Base-by-base conservation (phyloP, 768 basidiomycete species). In the Tylopilus felleus region DNA sequence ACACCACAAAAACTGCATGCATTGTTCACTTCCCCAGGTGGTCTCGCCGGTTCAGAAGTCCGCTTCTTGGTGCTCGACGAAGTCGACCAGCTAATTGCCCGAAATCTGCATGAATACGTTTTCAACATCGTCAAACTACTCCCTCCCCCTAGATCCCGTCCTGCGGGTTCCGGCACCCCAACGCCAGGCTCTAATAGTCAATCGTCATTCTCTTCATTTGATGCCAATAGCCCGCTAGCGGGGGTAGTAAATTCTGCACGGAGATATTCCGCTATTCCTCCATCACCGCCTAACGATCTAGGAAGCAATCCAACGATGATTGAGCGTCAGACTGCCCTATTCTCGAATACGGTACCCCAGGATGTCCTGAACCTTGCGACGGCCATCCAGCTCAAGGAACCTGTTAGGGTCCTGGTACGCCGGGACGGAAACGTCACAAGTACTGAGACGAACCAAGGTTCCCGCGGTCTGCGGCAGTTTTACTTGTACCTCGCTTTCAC, bases 301-400 rank as follows among this genome's bases (percentile, higher is more conserved):
- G 62, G 65, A 29, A 65, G 64, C 21, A 72, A 63, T n/a, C 57
- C 76, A 22, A 27, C 64, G 13, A 47, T 66, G 1, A 79, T 88
- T 44, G 93, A 95, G 60, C 85, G 94, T 23, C 93, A 95, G 71
- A 93, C 92, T 5, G 92, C 90, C 8, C 77, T 93, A n/a, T 98
- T 98, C 73, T 96, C 93, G 35, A 98, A 98, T 69, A 99, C 97
- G 3, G 95, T 97, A 17, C 96, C 93, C 16, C 93, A 96, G 68
- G 97, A 99, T 66, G 97, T 99, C 12, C 82, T 99, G 58, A 98
- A 95, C 69, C 85, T 99, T 39, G 94, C 94, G 1, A 85, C 91
- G 50, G 85, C 89, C 5, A 93, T 99, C 53, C 90, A 97, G 65
- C 82, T 99, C 12, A 85, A 90, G 49, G 97, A 99, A 69, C 96